phyloP scores from a whole-genome alignment of 345 rosid species.

The Eucalyptus fibrosa region DNA sequence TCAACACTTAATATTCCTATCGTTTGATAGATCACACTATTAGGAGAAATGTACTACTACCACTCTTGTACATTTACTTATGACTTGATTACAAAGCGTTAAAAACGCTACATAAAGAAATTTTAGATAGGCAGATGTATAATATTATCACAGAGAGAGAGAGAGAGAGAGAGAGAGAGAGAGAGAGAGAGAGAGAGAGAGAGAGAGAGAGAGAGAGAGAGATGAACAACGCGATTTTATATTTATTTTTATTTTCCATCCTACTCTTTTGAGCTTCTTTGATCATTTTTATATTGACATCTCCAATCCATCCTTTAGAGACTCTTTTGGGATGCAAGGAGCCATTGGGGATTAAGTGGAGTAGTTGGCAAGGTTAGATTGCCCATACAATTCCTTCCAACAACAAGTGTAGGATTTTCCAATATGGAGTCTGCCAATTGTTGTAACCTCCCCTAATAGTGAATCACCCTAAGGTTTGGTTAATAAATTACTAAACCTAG shows the following conservation, averaged over 20 bases:
- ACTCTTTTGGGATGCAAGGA: neutral
- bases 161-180: too few species aligned
- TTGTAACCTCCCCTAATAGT: neutral
- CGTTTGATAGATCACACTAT: neutral
- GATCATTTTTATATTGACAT: neutral
- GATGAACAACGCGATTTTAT: neutral
- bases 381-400: neutral
- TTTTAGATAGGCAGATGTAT: neutral
- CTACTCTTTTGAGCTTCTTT: neutral
- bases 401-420: neutral
- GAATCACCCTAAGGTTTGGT: neutral
- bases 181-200: too few species aligned
- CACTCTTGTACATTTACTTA: neutral
- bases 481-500: neutral
- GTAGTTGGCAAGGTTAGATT: neutral
- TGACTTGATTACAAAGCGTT: neutral
- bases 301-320: neutral
- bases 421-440: neutral
- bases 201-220: too few species aligned
- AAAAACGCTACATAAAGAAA: neutral
- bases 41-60: neutral
- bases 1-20: neutral
- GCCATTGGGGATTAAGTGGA: neutral
- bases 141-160: rapidly evolving
- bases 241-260: too few species aligned